These are phyloP conservation scores for Urochloa ruziziensis DNA, from an alignment of 176 grass and related monocot genomes.

Conservation along the genomic window DNA sequence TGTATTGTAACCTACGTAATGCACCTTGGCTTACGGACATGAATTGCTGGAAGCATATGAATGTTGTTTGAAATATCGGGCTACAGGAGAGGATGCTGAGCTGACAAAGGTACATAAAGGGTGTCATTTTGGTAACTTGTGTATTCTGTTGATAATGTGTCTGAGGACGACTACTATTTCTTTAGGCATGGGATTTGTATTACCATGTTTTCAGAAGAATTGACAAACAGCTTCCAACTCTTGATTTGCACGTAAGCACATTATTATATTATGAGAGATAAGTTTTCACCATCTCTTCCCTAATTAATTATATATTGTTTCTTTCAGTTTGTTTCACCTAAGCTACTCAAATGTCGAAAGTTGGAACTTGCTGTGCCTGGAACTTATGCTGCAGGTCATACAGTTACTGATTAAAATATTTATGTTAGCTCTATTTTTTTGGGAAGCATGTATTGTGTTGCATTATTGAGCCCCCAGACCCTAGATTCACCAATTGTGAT, in stretches of 20 bases:
- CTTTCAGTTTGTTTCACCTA: slow-evolving; percentile 93
- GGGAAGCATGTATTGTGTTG: neutral
- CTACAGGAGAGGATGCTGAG: slow-evolving; percentile 87
- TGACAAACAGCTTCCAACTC: slow-evolving; percentile 96
- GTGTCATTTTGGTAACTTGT: slow-evolving; percentile 8
- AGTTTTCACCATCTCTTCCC: slow-evolving; percentile 13
- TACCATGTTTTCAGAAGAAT: slow-evolving; percentile 99
- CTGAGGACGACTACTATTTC: slow-evolving; percentile 29
- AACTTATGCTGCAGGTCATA: slow-evolving; percentile 85
- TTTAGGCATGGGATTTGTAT: slow-evolving; percentile 98
- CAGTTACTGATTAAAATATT: neutral
- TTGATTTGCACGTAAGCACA: slow-evolving; percentile 80
- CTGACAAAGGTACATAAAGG: slow-evolving; percentile 77
- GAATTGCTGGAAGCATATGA: slow-evolving; percentile 95
- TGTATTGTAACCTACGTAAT: slow-evolving; percentile 10
- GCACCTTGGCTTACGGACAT: slow-evolving; percentile 73
- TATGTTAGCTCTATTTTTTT: slow-evolving; percentile 7
- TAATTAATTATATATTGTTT: slow-evolving; percentile 18
- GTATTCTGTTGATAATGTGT: slow-evolving; percentile 11
- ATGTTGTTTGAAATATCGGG: slow-evolving; percentile 80
- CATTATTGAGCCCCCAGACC: neutral
- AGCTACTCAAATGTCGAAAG: slow-evolving; percentile 88
- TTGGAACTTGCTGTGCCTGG: slow-evolving; percentile 97
- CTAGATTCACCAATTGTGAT: slow-evolving; percentile 70
- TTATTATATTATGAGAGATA: slow-evolving; percentile 12